A percentile compares a stretch with the other conserved stretches of the same genome.
phyloP scores from a whole-genome alignment of 345 rosid genomes.

The Aegle marmelos region DNA sequence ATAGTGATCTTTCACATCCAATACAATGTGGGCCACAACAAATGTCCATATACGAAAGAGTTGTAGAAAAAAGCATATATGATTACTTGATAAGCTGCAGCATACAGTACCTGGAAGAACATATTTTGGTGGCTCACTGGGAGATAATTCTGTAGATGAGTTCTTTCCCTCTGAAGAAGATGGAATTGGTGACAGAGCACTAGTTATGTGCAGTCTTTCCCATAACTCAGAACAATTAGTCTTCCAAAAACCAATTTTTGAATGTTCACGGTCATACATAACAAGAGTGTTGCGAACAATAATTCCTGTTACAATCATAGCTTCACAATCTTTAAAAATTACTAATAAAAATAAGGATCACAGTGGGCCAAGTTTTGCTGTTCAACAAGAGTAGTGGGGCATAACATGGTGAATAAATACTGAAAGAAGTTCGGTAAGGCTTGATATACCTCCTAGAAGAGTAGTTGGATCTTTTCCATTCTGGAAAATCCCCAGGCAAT shows the following conservation, averaged over 20 bases:
- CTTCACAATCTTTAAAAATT: not conserved
- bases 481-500: slow-evolving; percentile 86
- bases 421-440: slow-evolving; percentile 3
- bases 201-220: slow-evolving; percentile 59
- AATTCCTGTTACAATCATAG: slow-evolving; percentile 49
- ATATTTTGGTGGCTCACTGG: slow-evolving; percentile 29
- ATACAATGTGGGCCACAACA: no score
- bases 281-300: slow-evolving; percentile 86
- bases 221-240: slow-evolving; percentile 92
- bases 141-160: slow-evolving; percentile 33
- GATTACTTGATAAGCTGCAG: slow-evolving; percentile 6
- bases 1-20: not conserved
- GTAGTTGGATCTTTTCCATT: slow-evolving; percentile 87
- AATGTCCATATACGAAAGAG: not conserved
- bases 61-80: not conserved
- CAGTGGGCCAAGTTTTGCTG: not conserved
- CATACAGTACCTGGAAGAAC: slow-evolving; percentile 39
- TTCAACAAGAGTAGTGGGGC: not conserved
- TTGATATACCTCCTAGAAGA: slow-evolving; percentile 72
- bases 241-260: slow-evolving; percentile 93
- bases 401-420: not conserved
- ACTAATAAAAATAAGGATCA: not conserved
- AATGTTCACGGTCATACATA: slow-evolving; percentile 77
- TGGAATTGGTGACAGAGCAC: slow-evolving; percentile 41
- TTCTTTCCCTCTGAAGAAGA: slow-evolving; percentile 34